These are phyloP conservation scores for Achlya hypogyna DNA, from an alignment of 352 stramenopile species.

Conservation along the genomic window DNA sequence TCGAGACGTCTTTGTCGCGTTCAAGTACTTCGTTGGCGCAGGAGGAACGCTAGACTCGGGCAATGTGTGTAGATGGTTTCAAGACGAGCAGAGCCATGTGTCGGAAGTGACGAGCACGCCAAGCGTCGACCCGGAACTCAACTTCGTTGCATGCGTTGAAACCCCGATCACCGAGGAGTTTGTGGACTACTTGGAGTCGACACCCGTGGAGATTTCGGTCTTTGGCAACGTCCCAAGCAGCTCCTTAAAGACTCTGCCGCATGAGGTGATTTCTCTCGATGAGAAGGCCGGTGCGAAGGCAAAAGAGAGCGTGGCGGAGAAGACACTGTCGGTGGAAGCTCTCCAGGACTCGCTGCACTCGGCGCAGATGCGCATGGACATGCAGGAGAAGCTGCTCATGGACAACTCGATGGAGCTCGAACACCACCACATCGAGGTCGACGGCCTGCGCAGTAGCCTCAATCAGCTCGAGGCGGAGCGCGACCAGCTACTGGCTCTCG, in stretches of 20 bases:
- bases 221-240: constrained; percentile 69
- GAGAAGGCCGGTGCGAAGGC: background rate
- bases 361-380: constrained; percentile 6
- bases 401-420: constrained; percentile 18
- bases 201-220: constrained; percentile 46
- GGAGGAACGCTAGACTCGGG: background rate
- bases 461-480: background rate
- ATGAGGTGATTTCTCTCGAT: constrained; percentile 16
- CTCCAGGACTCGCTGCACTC: constrained; percentile 1
- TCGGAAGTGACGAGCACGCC: constrained; percentile 36
- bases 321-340: background rate
- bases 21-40: constrained; percentile 29
- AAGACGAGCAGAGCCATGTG: constrained; percentile 29
- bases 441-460: background rate
- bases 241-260: constrained; percentile 13
- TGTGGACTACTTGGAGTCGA: constrained; percentile 31
- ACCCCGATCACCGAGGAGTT: constrained; percentile 40
- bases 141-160: constrained; percentile 53
- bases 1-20: constrained; percentile 50
- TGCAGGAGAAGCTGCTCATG: constrained; percentile 18
- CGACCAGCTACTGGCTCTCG: constrained; percentile 4
- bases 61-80: constrained; percentile 6
- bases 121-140: constrained; percentile 48
- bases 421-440: constrained; percentile 9
- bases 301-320: background rate